A percentile compares a stretch with the other conserved stretches of the same genome.
phyloP scores from a whole-genome alignment of 169 alveolate genomes.

The Eimeria tenella region DNA sequence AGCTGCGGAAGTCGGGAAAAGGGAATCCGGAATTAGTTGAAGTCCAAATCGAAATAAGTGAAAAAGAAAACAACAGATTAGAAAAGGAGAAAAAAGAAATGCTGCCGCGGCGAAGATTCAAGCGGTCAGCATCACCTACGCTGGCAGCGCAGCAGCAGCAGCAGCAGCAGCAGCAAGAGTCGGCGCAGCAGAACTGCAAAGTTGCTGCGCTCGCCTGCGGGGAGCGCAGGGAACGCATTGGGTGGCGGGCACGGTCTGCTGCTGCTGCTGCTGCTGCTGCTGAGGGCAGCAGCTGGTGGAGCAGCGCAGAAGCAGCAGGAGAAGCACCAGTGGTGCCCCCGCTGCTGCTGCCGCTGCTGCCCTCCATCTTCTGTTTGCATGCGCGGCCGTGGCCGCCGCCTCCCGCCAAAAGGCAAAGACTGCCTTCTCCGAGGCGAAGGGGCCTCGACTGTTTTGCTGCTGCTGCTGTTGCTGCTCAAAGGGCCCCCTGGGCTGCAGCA shows the following conservation, averaged over 20 bases:
- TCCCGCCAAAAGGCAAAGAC: slow-evolving; percentile 39
- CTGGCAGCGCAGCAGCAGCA: slow-evolving; percentile 18
- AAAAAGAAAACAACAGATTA: no score
- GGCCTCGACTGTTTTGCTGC: slow-evolving; percentile 31
- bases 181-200: neutral
- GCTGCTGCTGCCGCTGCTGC: slow-evolving; percentile 47
- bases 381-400: slow-evolving; percentile 69
- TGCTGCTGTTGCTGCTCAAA: slow-evolving; percentile 27
- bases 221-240: neutral
- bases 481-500: no score
- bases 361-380: slow-evolving; percentile 43
- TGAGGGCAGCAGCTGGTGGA: slow-evolving; percentile 56
- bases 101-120: neutral
- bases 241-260: slow-evolving; percentile 49
- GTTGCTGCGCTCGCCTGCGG: neutral
- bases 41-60: no score
- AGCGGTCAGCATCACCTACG: neutral
- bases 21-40: no score
- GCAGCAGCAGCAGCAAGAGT: slow-evolving; percentile 27
- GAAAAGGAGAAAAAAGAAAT: no score
- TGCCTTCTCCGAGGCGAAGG: slow-evolving; percentile 5
- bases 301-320: neutral
- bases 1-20: no score
- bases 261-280: slow-evolving; percentile 56
- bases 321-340: slow-evolving; percentile 55